Conservation (phyloP, 2,329 filamentous ascomycete genomes). For the Cordyceps fumosorosea region DNA sequence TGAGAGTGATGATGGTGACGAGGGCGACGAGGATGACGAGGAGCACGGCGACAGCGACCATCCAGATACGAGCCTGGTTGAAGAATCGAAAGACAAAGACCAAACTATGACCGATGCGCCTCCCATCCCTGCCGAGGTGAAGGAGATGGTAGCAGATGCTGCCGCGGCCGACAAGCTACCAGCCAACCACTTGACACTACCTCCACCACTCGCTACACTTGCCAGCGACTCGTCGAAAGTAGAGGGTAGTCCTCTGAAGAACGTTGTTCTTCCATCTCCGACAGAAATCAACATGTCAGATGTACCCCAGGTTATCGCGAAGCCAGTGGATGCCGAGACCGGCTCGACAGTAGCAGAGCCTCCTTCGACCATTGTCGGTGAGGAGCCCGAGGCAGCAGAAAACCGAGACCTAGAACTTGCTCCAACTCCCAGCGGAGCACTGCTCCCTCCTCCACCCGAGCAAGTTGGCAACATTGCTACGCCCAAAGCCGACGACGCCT, state of each 20-base stretch:
- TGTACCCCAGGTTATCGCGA: background rate
- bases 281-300: conserved; percentile 25
- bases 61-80: conserved; percentile 9
- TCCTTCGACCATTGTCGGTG: conserved; percentile 25
- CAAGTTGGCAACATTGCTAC: conserved; percentile 35
- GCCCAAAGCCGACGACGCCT: conserved; percentile 24
- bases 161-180: conserved; percentile 23
- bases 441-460: conserved; percentile 32
- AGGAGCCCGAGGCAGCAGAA: conserved; percentile 21
- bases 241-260: conserved; percentile 48
- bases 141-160: conserved; percentile 32
- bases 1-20: conserved; percentile 40
- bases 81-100: conserved; percentile 10
- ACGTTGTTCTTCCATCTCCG: conserved; percentile 42
- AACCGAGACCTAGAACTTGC: conserved; percentile 20
- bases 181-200: conserved; percentile 24
- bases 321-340: conserved; percentile 11
- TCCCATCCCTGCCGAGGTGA: conserved; percentile 12
- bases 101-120: conserved; percentile 18
- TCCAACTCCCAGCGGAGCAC: conserved; percentile 14
- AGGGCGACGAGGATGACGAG: conserved; percentile 41
- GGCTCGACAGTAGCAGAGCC: conserved; percentile 25
- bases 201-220: conserved; percentile 24
- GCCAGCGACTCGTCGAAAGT: conserved; percentile 27
- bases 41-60: conserved; percentile 17